Conservation (phyloP, 2,329 filamentous ascomycete genomes). For the Xylariaceae sp. region DNA sequence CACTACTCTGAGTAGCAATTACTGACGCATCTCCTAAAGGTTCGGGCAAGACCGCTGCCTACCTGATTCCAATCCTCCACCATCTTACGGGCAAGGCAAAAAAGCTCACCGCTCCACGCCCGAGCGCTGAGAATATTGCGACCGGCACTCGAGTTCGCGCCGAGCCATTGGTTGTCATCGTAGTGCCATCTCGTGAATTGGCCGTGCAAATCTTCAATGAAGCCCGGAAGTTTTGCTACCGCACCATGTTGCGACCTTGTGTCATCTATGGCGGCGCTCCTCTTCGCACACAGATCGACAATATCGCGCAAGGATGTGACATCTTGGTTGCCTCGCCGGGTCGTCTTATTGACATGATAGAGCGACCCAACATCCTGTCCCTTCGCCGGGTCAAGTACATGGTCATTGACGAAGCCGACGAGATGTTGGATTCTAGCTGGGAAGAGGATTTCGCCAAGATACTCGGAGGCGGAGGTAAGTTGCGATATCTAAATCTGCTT, state of each 20-base stretch:
- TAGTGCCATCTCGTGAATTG: slow-evolving; percentile 83
- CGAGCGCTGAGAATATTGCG: slow-evolving; percentile 50
- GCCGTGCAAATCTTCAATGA: slow-evolving; percentile 95
- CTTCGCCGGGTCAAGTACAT: slow-evolving; percentile 72
- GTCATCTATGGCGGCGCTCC: slow-evolving; percentile 84
- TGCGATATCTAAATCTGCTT: neutral
- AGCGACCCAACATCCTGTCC: slow-evolving; percentile 61
- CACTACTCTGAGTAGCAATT: neutral
- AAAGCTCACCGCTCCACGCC: slow-evolving; percentile 73
- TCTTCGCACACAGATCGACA: slow-evolving; percentile 59
- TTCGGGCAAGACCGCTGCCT: slow-evolving; percentile 93
- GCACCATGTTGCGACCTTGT: slow-evolving; percentile 87
- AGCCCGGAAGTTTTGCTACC: slow-evolving; percentile 85
- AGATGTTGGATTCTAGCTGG: slow-evolving; percentile 81
- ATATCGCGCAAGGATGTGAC: slow-evolving; percentile 81
- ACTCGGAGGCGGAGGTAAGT: slow-evolving; percentile 72
- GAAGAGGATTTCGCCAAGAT: slow-evolving; percentile 67
- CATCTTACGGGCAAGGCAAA: slow-evolving; percentile 94
- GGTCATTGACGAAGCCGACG: slow-evolving; percentile 91
- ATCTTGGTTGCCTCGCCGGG: slow-evolving; percentile 84
- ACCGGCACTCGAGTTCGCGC: slow-evolving; percentile 52
- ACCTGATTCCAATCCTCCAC: slow-evolving; percentile 81
- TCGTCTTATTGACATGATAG: slow-evolving; percentile 78
- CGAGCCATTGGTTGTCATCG: slow-evolving; percentile 80
- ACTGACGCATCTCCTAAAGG: slow-evolving; percentile 46